Base-by-base conservation (phyloP, 2,329 filamentous ascomycete species). In the Aspergillus sojae region DNA sequence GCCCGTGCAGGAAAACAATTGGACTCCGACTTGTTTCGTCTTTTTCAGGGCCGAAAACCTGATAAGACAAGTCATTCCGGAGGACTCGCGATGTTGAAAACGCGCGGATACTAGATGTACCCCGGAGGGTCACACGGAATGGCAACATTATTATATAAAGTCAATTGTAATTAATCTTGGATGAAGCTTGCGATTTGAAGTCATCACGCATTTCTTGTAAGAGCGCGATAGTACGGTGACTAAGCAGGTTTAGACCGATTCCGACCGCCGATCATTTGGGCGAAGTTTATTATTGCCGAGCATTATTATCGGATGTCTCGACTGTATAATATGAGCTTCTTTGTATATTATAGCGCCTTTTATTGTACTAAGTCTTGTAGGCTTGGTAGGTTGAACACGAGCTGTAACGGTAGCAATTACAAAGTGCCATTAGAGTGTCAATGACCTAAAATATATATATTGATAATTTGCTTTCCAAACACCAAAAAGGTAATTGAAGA, bases 1-100 rank as follows among this genome's bases (percentile, higher is more conserved):
- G 84, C 1, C 95, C 94, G 76, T 98, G 94, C 73, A 98, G 87
- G 69, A 98, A 91, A 65, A 98, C 80, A 67, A 98, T 92, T 2
- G 94, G 91, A 58, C 82, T 80, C 62, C 79, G 68, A 54, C 70
- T 70, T 52, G 68, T 60, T 58, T 75, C 66, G n/a, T 71, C 70
- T 26, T 68, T 75, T 63, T 78, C 74, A 3, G 76, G 76, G 19
- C 75, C 75, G 57, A 74, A 76, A 52, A 78, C 72, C 59, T 79
- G 75, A 61, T 75, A 78, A 1, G 76, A 71, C 28, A 79, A 71
- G 60, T 78, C 74, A 5, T 69, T 63, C 7, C 65, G 71, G 48
- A 66, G 67, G 3, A 68, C 60, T 10, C 72, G 66, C 3, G 74
- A 68, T 23, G 76, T 77, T 5, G 77, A 78, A 62, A 78, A 78